These are phyloP conservation scores for Pleurotus citrinopileatus DNA, from an alignment of 768 basidiomycete species.

Conservation along the genomic window DNA sequence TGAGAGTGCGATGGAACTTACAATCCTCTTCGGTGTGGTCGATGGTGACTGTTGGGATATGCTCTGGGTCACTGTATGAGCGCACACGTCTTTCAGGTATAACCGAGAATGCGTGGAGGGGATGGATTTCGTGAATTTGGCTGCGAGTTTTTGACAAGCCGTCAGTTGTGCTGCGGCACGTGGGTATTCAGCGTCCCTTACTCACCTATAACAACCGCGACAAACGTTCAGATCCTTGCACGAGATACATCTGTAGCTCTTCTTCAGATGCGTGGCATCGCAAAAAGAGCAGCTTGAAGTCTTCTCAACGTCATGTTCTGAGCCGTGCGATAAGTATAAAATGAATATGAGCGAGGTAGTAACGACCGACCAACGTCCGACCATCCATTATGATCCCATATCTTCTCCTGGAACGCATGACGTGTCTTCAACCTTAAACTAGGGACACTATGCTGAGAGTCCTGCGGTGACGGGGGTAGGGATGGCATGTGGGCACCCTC, in stretches of 20 bases:
- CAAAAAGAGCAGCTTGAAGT: conserved; percentile 83
- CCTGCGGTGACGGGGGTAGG: conserved; percentile 55
- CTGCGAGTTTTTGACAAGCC: conserved; percentile 35
- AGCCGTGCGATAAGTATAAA: not conserved
- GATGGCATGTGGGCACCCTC: conserved; percentile 49
- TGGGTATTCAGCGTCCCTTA: conserved; percentile 1
- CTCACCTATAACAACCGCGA: conserved; percentile 77
- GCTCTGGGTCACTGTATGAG: conserved; percentile 37
- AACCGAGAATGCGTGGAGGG: conserved; percentile 80
- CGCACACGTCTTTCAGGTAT: conserved; percentile 63
- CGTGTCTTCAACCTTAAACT: conserved; percentile 75
- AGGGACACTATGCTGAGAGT: conserved; percentile 51
- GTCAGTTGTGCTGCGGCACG: conserved; percentile 1
- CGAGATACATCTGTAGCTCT: conserved; percentile 82
- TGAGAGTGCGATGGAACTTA: conserved; percentile 30
- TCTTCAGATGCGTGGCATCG: conserved; percentile 50
- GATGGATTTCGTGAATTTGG: conserved; percentile 90
- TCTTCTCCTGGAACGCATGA: conserved; percentile 84
- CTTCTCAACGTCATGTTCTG: conserved; percentile 67
- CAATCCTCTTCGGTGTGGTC: conserved; percentile 58
- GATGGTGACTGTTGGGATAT: conserved; percentile 24
- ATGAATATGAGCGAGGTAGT: not conserved
- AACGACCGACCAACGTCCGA: conserved; percentile 70
- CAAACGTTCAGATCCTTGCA: conserved; percentile 83
- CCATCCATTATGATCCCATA: conserved; percentile 85